Evolutionary conservation across 495 filamentous ascomycete genomes (phyloP), one percentile per base, ranked within the genome.

Genomic region (Penicillium robsamsonii): DNA sequence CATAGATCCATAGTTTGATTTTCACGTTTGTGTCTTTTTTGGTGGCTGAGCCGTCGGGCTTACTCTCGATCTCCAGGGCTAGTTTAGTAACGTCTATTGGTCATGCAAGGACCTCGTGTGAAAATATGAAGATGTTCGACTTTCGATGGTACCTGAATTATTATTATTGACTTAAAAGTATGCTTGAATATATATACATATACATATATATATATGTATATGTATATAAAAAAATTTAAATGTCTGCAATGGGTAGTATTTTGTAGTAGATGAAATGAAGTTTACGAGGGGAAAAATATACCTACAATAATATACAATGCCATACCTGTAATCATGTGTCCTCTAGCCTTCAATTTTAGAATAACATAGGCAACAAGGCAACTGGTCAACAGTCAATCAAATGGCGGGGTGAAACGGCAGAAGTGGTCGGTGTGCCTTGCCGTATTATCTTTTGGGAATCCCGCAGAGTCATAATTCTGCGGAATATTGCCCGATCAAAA

Each of bases 391-490:
- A n/a, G 15, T n/a, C 35, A 37, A 15, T 38, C 9, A 1, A 15
- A 50, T 57, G 60, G 67, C 56, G 65, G 67, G 65, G 66, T 61
- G 49, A 49, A 70, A 62, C 37, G 33, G 66, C 66, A 58, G 31
- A 59, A 42, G 13, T 63, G 62, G 64, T 60, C 41, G 29, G 45
- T 59, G 15, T 57, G 46, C 45, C 51, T 50, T 53, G 22, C 69
- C 69, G 69, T 43, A 68, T 55, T 51, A 45, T 30, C 38, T 52
- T 51, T 52, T 52, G 50, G 50, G 38, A 50, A 50, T 57, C 41
- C 48, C 37, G 45, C 45, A 53, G 66, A 56, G 63, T 66, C 62
- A 66, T 64, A 63, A 68, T 66, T 70, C 62, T 63, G 58, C 52
- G 51, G 37, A 57, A 63, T 57, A 56, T 65, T 59, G 55, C 54